Evolutionary conservation across 2,329 filamentous ascomycete genomes (phyloP), one percentile per base, ranked within the genome.

Genomic region (Lachnellula willkommii): DNA sequence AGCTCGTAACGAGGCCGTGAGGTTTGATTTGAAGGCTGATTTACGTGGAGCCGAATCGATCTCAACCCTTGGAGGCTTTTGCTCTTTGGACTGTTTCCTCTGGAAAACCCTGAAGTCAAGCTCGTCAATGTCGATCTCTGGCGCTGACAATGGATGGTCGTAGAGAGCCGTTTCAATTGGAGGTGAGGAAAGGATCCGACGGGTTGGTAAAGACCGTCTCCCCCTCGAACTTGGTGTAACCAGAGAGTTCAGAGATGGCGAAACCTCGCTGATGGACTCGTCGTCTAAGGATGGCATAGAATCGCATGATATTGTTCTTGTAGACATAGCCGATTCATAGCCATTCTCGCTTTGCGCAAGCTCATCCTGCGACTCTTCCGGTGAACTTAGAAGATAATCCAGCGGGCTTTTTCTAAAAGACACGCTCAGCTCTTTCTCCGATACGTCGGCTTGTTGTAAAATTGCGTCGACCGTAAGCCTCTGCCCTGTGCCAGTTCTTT

Each of bases 1-100:
- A 36, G 84, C 84, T 20, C 82, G 79, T 47, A 88, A 72, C 9
- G 84, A 88, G 6, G 84, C 84, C 5, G 84, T 87, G 39, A 88
- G 68, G 65, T 88, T 88, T 3, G 84, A 87, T 68, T 86, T 87
- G 73, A 88, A 87, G 6, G 79, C 83, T 42, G 65, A 73, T 55
- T 64, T 68, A 39, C 61, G 64, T 45, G 42, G 59, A 37, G 65
- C 58, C 39, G 57, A 43, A 39, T 58, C 52, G 7, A 52, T 49
- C n/a, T 55, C 47, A 12, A 48, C 28, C 12, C 37, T 46, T 32
- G 47, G n/a, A 17, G 59, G 56, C 9, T 55, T 53, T 24, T 62
- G 56, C 8, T 60, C 63, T 49, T 56, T 52, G 17, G 53, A 56
- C 32, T 54, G 37, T 37, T 57, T 35, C 50, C 56, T 65, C 50